phyloP scores from a whole-genome alignment of 2,329 filamentous ascomycete species.

The Acarospora socialis region DNA sequence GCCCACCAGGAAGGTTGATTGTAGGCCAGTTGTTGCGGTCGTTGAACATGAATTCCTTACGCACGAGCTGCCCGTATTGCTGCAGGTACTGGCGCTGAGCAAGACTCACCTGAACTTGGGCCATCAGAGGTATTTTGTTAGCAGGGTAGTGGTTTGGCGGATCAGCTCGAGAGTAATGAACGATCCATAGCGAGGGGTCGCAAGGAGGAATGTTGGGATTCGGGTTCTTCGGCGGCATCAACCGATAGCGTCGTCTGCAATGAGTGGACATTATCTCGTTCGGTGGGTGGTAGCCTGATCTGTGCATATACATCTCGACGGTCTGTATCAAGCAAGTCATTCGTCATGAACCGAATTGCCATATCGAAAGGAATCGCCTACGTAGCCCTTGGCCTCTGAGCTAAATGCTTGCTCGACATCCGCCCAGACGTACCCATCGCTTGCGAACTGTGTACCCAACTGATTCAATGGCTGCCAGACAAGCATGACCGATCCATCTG shows the following conservation, averaged over 20 bases:
- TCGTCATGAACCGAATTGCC: constrained; percentile 10
- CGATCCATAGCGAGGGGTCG: constrained; percentile 76
- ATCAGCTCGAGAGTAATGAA: constrained; percentile 74
- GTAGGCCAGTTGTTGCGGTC: constrained; percentile 84
- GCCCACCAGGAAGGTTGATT: constrained; percentile 51
- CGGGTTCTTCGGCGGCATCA: constrained; percentile 56
- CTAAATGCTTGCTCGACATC: constrained; percentile 65
- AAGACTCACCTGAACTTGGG: constrained; percentile 27
- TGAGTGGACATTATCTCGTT: constrained; percentile 61
- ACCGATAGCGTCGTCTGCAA: constrained; percentile 71
- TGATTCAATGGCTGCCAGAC: constrained; percentile 75
- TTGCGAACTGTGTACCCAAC: constrained; percentile 61
- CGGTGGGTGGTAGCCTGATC: constrained; percentile 62
- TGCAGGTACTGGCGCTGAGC: constrained; percentile 43
- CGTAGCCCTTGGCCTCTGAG: constrained; percentile 57
- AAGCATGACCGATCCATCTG: constrained; percentile 68
- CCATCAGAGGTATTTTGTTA: constrained; percentile 36
- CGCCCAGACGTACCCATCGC: constrained; percentile 85
- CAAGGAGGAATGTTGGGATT: constrained; percentile 55
- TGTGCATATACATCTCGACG: constrained; percentile 77
- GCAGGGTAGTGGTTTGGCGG: constrained; percentile 58
- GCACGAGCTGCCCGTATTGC: constrained; percentile 67
- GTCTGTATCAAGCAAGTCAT: constrained; percentile 37
- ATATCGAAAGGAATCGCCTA: constrained; percentile 25
- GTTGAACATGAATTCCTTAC: constrained; percentile 88